Evolutionary conservation across 1,284 basidiomycete species (phyloP).

Genomic region (Apiotrichum montevideense): DNA sequence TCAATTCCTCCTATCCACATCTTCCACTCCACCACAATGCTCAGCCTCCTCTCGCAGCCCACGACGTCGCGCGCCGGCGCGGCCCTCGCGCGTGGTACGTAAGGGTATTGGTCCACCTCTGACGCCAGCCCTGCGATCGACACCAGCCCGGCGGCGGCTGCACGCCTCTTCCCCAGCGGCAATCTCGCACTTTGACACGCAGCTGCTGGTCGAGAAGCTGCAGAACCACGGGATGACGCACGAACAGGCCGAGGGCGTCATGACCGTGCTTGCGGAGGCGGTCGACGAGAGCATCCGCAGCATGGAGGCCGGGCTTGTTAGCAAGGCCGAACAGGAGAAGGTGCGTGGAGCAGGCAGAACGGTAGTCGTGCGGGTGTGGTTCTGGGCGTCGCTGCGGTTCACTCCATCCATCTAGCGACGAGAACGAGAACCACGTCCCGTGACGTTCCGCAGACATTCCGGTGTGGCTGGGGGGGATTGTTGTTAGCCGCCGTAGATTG

Average conservation of each 20-base stretch:
- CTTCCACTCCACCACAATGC: conserved; percentile 1
- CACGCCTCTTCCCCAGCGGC: conserved; percentile 8
- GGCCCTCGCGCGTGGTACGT: conserved; percentile 25
- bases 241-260: conserved; percentile 86
- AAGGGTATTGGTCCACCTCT: conserved; percentile 1
- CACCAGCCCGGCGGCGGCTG: conserved; percentile 5
- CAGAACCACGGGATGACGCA: conserved; percentile 80
- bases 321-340: conserved; percentile 90
- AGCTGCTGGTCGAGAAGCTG: conserved; percentile 82
- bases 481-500: background rate
- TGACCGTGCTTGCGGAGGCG: conserved; percentile 88
- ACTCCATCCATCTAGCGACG: too few relatives aligned
- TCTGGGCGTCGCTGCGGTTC: too few relatives aligned
- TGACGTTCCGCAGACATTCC: too few relatives aligned
- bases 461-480: too few relatives aligned
- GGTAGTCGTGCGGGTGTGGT: background rate
- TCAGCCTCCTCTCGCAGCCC: conserved; percentile 30
- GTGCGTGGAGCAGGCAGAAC: conserved; percentile 46
- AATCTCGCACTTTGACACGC: conserved; percentile 75
- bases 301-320: conserved; percentile 91
- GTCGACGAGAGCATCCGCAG: conserved; percentile 90
- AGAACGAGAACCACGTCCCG: too few relatives aligned
- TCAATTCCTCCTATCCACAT: background rate
- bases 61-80: conserved; percentile 31
- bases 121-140: background rate